Base-by-base conservation (phyloP, 2,329 filamentous ascomycete genomes). In the Claviceps digitariae region DNA sequence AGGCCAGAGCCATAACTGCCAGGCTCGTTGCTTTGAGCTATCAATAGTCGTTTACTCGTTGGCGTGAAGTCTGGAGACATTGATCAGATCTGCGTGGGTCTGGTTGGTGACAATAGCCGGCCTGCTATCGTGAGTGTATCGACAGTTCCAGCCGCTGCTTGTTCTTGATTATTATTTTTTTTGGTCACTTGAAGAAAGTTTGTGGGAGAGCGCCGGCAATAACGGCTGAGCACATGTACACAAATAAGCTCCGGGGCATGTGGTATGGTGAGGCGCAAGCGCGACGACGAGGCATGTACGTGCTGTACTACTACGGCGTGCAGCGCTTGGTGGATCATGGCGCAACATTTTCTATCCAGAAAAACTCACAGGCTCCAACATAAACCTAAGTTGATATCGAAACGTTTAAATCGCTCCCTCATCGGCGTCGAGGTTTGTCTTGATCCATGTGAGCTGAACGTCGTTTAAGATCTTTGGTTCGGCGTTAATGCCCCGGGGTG, bases 71-170 rank as follows among this genome's bases (percentile, higher is more conserved):
- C 15, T 29, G 15, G 17, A 17, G 4, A n/a, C n/a, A n/a, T n/a
- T n/a, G n/a, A n/a, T 29, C 34, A 38, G 47, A 50, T 50, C 51
- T 41, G 47, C 23, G 40, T 46, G 46, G 21, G 8, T 23, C n/a
- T n/a, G n/a, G 41, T 45, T 51, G 51, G n/a, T 17, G 20, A 48
- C n/a, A n/a, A n/a, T n/a, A n/a, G n/a, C n/a, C 29, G 27, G 27
- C 29, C 10, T 48, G 46, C 46, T 13, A 20, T 25, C 20, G n/a
- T 25, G 47, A 10, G 15, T n/a, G 23, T 36, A 9, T 48, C 51
- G 52, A 48, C 52, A 49, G 45, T 52, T 43, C 52, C 45, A 46
- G 52, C 49, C 52, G 54, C 23, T 36, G 38, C 44, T n/a, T 44
- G 25, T 53, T 45, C 12, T 21, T 12, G n/a, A 46, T 27, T n/a